Conservation (phyloP, 2,329 filamentous ascomycete species). For the Fusarium beomiforme region DNA sequence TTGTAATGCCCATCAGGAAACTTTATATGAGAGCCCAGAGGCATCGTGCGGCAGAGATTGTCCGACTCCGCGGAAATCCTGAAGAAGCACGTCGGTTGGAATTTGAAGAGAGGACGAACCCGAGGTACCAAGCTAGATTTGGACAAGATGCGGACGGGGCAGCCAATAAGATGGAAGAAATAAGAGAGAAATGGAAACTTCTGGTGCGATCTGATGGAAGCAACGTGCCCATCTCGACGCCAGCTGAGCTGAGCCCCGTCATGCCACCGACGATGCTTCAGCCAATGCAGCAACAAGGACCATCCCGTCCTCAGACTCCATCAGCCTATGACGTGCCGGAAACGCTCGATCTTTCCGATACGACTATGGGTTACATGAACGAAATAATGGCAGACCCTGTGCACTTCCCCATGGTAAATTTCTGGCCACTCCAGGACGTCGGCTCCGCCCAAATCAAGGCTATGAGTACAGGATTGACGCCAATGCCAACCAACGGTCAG, state of each 20-base stretch:
- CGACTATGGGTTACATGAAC: conserved; percentile 44
- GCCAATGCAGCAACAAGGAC: conserved; percentile 14
- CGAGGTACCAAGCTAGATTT: conserved; percentile 56
- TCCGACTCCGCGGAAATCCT: conserved; percentile 58
- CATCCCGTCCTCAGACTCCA: conserved; percentile 33
- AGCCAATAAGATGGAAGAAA: conserved; percentile 57
- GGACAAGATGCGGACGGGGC: conserved; percentile 58
- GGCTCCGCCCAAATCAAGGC: conserved; percentile 34
- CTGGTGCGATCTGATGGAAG: conserved; percentile 53
- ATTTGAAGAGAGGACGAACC: conserved; percentile 56
- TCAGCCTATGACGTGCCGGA: conserved; percentile 20
- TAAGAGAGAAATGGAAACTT: conserved; percentile 61
- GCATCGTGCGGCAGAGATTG: conserved; percentile 62
- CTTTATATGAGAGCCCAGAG: conserved; percentile 63
- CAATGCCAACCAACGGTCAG: neutral
- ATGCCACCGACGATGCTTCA: conserved; percentile 28
- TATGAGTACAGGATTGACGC: neutral
- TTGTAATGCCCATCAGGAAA: conserved; percentile 65
- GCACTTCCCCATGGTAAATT: conserved; percentile 24
- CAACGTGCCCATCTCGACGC: conserved; percentile 24
- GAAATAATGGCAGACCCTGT: conserved; percentile 30
- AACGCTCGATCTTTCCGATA: conserved; percentile 43
- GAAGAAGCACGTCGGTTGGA: conserved; percentile 62
- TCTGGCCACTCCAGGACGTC: conserved; percentile 40
- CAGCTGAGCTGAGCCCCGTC: conserved; percentile 11